Evolutionary conservation across 192 early-diverging fungal species (phyloP).

Genomic region (Coemansia aciculifera): DNA sequence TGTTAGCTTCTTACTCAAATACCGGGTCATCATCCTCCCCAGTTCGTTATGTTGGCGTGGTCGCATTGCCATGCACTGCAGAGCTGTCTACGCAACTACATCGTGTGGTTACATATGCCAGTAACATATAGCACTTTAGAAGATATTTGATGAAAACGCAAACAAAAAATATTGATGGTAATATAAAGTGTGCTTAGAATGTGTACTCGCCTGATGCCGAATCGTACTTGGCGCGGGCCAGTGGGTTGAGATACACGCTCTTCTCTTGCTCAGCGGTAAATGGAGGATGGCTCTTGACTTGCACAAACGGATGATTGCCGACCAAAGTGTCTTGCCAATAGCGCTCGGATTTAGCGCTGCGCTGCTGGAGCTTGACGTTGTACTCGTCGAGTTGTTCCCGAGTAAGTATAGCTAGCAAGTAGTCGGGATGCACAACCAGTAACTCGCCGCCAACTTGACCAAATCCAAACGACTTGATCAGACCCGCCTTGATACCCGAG

Average conservation of each 20-base stretch:
- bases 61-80: slow-evolving; percentile 40
- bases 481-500: slow-evolving; percentile 64
- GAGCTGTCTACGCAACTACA: slow-evolving; percentile 38
- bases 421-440: slow-evolving; percentile 70
- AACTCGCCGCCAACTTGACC: slow-evolving; percentile 71
- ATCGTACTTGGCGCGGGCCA: not conserved
- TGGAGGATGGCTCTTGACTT: slow-evolving; percentile 26
- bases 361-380: slow-evolving; percentile 13
- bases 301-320: slow-evolving; percentile 38
- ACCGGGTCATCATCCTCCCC: not conserved
- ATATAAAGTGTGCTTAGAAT: not conserved
- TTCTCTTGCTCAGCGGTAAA: slow-evolving; percentile 23
- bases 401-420: slow-evolving; percentile 54
- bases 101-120: slow-evolving; percentile 13
- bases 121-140: not conserved
- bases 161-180: too few species aligned
- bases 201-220: not conserved
- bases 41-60: slow-evolving; percentile 32
- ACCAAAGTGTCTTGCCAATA: slow-evolving; percentile 46
- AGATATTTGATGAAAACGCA: not conserved
- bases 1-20: not conserved
- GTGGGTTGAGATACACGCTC: not conserved
- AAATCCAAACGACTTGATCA: slow-evolving; percentile 72
- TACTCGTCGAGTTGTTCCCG: slow-evolving; percentile 15
- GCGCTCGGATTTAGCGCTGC: slow-evolving; percentile 10